Evolutionary conservation across 306 rosid genomes (phyloP).

Genomic region (Vachellia pachyceras): DNA sequence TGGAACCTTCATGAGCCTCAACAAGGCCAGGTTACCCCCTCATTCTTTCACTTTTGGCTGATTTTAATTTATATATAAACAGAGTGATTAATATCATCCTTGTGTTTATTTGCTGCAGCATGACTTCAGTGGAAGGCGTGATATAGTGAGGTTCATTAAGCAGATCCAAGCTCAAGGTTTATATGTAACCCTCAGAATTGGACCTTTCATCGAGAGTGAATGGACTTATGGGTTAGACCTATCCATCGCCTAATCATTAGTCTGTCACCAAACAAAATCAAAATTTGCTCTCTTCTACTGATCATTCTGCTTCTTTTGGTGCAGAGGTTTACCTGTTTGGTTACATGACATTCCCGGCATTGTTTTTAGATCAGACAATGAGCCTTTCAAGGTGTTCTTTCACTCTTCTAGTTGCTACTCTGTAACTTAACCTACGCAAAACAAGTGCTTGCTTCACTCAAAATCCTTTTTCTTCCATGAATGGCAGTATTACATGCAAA

Average conservation of each 20-base stretch:
- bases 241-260: too few relatives aligned
- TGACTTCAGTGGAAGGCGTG: conserved; percentile 69
- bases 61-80: not conserved
- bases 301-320: conserved; percentile 13
- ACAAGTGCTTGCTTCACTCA: not conserved
- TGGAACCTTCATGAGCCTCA: conserved; percentile 93
- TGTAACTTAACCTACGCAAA: not conserved
- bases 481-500: conserved; percentile 77
- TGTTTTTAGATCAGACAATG: conserved; percentile 74
- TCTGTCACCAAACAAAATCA: not conserved
- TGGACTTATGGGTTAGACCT: conserved; percentile 73
- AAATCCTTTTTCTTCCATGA: not conserved
- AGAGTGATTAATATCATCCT: not conserved
- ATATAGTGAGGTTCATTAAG: conserved; percentile 71
- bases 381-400: conserved; percentile 72
- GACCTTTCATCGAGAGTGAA: conserved; percentile 92
- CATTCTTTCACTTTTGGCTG: not conserved
- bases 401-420: not conserved
- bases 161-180: conserved; percentile 80
- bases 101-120: conserved; percentile 54
- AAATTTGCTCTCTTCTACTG: not conserved
- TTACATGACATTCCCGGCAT: conserved; percentile 73
- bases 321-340: conserved; percentile 89
- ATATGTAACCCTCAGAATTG: conserved; percentile 78
- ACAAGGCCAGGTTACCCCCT: conserved; percentile 59